Conservation (phyloP, 352 stramenopile genomes). For the Pythium vanterpoolii region DNA sequence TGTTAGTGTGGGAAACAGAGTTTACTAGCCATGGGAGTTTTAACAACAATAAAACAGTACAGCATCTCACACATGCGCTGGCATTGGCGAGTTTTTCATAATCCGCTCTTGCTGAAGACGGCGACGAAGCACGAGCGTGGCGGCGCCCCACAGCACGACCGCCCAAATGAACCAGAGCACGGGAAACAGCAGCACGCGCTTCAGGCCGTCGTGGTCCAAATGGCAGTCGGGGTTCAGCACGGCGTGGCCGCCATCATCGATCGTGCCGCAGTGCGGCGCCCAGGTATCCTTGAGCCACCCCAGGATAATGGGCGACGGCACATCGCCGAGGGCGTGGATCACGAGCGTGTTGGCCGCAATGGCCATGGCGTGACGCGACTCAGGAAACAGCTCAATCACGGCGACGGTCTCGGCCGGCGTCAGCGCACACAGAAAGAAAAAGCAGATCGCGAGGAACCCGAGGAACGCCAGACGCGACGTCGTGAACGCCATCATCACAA, state of each 20-base stretch:
- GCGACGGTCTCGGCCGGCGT: constrained; percentile 81
- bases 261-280: constrained; percentile 84
- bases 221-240: constrained; percentile 66
- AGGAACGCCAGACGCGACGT: constrained; percentile 57
- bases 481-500: constrained; percentile 62
- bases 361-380: constrained; percentile 84
- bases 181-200: constrained; percentile 68
- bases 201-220: constrained; percentile 55
- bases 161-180: constrained; percentile 74
- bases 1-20: background rate
- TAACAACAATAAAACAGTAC: background rate
- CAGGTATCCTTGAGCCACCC: constrained; percentile 91
- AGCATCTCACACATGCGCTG: background rate
- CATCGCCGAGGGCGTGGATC: constrained; percentile 93
- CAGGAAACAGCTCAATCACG: constrained; percentile 88
- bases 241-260: constrained; percentile 56
- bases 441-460: constrained; percentile 58
- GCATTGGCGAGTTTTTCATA: background rate
- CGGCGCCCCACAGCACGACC: constrained; percentile 58
- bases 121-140: constrained; percentile 36
- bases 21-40: background rate
- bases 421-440: constrained; percentile 74
- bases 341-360: constrained; percentile 89
- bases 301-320: constrained; percentile 92
- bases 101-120: background rate